Conservation (phyloP, 163 green algal genomes). For the Volvox carteri region DNA sequence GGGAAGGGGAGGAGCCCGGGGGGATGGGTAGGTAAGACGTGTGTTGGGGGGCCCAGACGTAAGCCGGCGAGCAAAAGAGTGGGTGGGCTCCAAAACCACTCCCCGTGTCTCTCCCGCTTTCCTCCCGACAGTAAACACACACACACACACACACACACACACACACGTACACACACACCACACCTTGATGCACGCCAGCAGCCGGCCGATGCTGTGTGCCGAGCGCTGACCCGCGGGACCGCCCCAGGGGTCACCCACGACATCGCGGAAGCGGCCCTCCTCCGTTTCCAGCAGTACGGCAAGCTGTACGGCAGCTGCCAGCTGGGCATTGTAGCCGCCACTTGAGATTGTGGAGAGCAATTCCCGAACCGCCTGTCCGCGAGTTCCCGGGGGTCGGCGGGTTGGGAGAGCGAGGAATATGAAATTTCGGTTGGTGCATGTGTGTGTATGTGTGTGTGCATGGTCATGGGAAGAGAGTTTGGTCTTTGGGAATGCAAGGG, state of each 20-base stretch:
- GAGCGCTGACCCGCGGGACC: slow-evolving; percentile 10
- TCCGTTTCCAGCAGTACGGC: slow-evolving; percentile 45
- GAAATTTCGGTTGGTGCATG: too few species aligned
- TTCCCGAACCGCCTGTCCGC: slow-evolving; percentile 20
- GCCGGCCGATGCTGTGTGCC: slow-evolving; percentile 57
- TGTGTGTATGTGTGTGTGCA: too few species aligned
- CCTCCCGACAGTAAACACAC: background rate
- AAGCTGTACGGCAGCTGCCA: slow-evolving; percentile 29
- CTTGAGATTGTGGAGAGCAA: slow-evolving; percentile 13
- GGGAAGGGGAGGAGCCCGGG: too few species aligned
- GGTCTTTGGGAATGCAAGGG: too few species aligned
- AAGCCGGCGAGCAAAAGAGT: too few species aligned
- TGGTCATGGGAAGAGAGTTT: too few species aligned
- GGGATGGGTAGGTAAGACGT: too few species aligned
- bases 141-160: background rate
- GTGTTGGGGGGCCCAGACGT: too few species aligned
- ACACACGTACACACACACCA: background rate
- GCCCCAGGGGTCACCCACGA: slow-evolving; percentile 57
- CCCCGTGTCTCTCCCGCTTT: too few species aligned
- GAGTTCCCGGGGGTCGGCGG: too few species aligned
- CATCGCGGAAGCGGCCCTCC: slow-evolving; percentile 53
- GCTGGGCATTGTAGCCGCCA: slow-evolving; percentile 17
- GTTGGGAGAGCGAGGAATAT: too few species aligned
- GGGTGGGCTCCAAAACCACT: too few species aligned
- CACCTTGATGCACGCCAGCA: slow-evolving; percentile 66